Base-by-base conservation (phyloP, 1,284 basidiomycete species). In the Ganoderma leucocontextum region DNA sequence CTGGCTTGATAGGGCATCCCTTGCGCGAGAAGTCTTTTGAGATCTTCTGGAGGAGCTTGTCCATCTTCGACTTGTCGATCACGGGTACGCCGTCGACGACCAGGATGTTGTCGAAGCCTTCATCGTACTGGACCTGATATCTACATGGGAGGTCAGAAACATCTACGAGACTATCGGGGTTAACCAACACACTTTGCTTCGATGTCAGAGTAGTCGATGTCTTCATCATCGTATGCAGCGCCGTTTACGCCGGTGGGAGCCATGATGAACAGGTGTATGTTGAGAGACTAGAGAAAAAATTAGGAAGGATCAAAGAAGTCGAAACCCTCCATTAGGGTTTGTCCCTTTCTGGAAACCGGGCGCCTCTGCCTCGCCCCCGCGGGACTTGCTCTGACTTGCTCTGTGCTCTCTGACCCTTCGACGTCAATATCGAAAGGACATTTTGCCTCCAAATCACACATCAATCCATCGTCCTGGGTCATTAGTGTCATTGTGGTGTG, bases 171-270 rank as follows among this genome's bases (percentile, higher is more conserved):
- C 55, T 22, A 64, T 19, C 0, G 19, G 19, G n/a, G 38, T 60
- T 47, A 36, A 44, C 17, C 4, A 35, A 81, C 88, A 70, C 73
- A 97, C 95, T 95, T 95, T 82, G 88, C 89, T 79, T 99, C 97
- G 75, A 99, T 98, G 79, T 99, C 97, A 65, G 92, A 89, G 80
- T 93, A 99, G 80, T 99, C 95, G 74, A 98, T 95, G 67, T 90
- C 92, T 66, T 94, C 91, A 72, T 91, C 88, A 68, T 78, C 77
- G 69, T 73, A 62, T 33, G 68, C 62, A 19, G 63, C 61, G 67
- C 76, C 76, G 69, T 75, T 73, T 58, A 77, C 71, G 70, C 79
- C 79, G 75, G 79, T 80, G 57, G 76, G 70, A 19, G 77, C 74
- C 75, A 76, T 76, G 69, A 33, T 70, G 65, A 22, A 39, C 62